Evolutionary conservation across 2,329 filamentous ascomycete genomes (phyloP).

Genomic region (Diaporthe citri): DNA sequence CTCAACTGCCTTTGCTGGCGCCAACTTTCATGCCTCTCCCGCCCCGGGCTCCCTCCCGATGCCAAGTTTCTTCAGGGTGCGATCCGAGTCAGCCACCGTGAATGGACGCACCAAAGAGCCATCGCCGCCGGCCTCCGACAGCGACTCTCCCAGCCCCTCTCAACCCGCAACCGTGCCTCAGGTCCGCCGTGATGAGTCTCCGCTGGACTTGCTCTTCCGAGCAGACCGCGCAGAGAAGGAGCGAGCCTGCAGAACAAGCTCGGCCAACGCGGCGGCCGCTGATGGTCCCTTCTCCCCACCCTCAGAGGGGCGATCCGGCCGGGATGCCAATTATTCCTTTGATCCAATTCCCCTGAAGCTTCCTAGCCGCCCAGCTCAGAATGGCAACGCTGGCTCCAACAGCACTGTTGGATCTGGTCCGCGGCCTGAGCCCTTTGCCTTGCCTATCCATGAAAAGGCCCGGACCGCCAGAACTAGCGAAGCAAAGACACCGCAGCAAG

Average conservation of each 20-base stretch:
- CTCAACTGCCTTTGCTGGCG: conserved; percentile 82
- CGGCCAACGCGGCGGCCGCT: conserved; percentile 57
- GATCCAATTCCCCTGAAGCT: conserved; percentile 40
- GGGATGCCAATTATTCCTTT: conserved; percentile 41
- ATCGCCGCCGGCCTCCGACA: conserved; percentile 66
- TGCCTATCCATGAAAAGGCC: conserved; percentile 30
- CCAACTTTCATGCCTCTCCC: conserved; percentile 89
- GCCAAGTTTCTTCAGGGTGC: conserved; percentile 62
- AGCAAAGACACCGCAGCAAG: conserved; percentile 1
- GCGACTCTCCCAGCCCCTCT: conserved; percentile 61
- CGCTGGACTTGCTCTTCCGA: conserved; percentile 90
- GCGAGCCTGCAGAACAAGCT: conserved; percentile 66
- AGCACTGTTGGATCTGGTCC: conserved; percentile 13
- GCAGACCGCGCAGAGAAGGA: conserved; percentile 85
- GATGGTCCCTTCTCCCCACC: conserved; percentile 67
- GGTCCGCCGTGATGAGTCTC: conserved; percentile 71
- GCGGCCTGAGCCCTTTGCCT: conserved; percentile 19
- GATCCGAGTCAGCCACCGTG: conserved; percentile 35
- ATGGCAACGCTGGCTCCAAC: conserved; percentile 42
- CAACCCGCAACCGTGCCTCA: conserved; percentile 51
- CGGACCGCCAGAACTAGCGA: conserved; percentile 9
- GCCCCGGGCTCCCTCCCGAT: conserved; percentile 91
- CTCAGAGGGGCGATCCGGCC: conserved; percentile 48
- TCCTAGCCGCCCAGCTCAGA: conserved; percentile 45
- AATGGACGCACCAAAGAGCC: conserved; percentile 54